Evolutionary conservation across 305 asterid species (phyloP).

Genomic region (Solanum hybrid): DNA sequence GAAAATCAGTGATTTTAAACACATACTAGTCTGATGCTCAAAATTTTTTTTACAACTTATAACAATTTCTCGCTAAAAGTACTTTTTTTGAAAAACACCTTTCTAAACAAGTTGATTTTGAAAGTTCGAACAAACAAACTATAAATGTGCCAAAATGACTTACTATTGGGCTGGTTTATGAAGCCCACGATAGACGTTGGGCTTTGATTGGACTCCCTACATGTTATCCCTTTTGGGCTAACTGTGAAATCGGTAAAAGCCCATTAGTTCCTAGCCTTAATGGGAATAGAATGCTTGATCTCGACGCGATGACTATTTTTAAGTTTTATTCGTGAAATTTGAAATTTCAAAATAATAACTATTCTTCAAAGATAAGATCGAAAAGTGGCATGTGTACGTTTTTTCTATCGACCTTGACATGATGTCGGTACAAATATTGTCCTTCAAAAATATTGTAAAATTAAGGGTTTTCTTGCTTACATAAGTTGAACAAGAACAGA

Average conservation of each 20-base stretch:
- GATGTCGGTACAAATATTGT: background rate
- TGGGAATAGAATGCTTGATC: background rate
- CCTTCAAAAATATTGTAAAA: background rate
- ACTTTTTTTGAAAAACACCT: background rate
- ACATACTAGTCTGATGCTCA: too few relatives aligned
- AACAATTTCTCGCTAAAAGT: background rate
- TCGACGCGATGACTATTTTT: background rate
- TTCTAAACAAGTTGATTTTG: background rate
- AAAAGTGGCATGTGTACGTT: background rate
- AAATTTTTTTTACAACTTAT: too few relatives aligned
- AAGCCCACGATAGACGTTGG: background rate
- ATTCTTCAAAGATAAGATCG: background rate
- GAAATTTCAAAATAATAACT: background rate
- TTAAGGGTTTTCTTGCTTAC: background rate
- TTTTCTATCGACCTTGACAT: background rate
- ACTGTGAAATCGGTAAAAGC: background rate
- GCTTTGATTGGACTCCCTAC: background rate
- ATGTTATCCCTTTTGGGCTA: background rate
- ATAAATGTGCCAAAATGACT: background rate
- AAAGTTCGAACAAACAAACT: background rate
- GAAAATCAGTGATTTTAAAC: background rate
- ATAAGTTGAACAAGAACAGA: background rate
- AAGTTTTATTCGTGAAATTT: background rate
- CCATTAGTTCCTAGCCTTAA: background rate
- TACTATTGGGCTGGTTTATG: background rate